These are phyloP conservation scores for Calonectria naviculata DNA, from an alignment of 2,329 filamentous ascomycete genomes.

Conservation along the genomic window DNA sequence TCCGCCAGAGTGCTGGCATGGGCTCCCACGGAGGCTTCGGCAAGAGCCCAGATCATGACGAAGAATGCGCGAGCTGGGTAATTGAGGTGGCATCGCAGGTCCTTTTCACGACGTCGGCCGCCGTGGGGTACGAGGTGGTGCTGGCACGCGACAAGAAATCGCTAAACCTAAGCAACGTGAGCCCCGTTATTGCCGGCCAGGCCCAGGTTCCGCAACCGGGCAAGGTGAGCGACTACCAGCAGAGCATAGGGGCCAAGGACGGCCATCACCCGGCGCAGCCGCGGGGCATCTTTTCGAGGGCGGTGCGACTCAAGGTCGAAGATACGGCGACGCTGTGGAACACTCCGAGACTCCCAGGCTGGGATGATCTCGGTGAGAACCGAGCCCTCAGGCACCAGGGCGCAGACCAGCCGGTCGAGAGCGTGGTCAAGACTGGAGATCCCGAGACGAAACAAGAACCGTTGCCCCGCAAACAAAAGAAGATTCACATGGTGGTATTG, in stretches of 20 bases:
- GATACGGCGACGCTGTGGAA: conserved; percentile 94
- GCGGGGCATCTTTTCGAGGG: conserved; percentile 86
- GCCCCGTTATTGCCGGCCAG: conserved; percentile 58
- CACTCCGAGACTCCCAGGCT: conserved; percentile 82
- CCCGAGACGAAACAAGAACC: conserved; percentile 40
- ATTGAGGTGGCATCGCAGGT: conserved; percentile 94
- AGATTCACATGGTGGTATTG: conserved; percentile 89
- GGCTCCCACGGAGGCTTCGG: conserved; percentile 59
- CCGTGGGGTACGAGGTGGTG: conserved; percentile 88
- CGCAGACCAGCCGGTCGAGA: conserved; percentile 48
- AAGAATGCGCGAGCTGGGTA: conserved; percentile 81
- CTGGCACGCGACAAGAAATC: conserved; percentile 89
- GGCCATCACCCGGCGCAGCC: conserved; percentile 71
- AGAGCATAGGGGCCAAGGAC: conserved; percentile 66
- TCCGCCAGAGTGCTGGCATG: conserved; percentile 72
- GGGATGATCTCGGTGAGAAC: conserved; percentile 57
- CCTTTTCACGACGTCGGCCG: conserved; percentile 89
- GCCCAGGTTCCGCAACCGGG: conserved; percentile 71
- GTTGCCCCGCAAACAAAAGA: conserved; percentile 70
- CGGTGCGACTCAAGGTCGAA: conserved; percentile 82
- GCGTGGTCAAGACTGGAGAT: conserved; percentile 46
- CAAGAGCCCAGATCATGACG: conserved; percentile 56
- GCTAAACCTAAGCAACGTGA: conserved; percentile 69
- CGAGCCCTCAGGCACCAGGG: conserved; percentile 33
- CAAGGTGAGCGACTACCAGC: conserved; percentile 80